Base-by-base conservation (phyloP, 2,329 filamentous ascomycete species). In the Fulvia fulva region DNA sequence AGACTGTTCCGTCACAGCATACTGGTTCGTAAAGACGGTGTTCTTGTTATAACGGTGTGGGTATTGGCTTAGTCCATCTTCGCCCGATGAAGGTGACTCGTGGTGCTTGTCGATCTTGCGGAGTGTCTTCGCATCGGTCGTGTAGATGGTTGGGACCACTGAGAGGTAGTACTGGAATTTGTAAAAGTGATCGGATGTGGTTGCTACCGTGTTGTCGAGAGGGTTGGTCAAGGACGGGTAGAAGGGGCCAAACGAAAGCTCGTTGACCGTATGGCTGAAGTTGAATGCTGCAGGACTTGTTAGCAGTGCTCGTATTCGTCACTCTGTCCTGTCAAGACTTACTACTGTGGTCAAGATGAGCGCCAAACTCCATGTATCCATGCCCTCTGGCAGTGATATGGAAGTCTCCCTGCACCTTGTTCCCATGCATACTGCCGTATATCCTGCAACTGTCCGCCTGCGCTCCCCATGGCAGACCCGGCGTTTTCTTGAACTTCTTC, bases 141-240 rank as follows among this genome's bases (percentile, higher is more conserved):
- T 91, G 81, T 97, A 99, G 69, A 95, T 84, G 5, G 94, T 99
- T 1, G 94, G 94, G 2, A 99, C 94, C 37, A 99, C 83, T 41
- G 90, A 96, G 71, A 97, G 82, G 79, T 94, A 97, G 83, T 99
- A 99, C 76, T 99, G 94, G 79, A 91, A 97, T 76, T 94, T 95
- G 83, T 93, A 88, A 80, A 97, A 97, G 80, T 96, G 83, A 61
- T 76, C 73, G 16, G 80, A 72, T n/a, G 89, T 93, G 3, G 81
- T 76, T 69, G 92, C 89, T 75, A 92, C 85, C 46, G 94, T 97
- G 65, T 88, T 87, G 78, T 97, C 94, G 69, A 99, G 89, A 0
- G 94, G 94, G 77, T 99, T 99, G 69, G 88, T 83, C 56, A 99
- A 87, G 25, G 88, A 90, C 0, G 94, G 93, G 78, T 97, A 97